Evolutionary conservation across 306 rosid genomes (phyloP).

Genomic region (Fagus sylvatica): DNA sequence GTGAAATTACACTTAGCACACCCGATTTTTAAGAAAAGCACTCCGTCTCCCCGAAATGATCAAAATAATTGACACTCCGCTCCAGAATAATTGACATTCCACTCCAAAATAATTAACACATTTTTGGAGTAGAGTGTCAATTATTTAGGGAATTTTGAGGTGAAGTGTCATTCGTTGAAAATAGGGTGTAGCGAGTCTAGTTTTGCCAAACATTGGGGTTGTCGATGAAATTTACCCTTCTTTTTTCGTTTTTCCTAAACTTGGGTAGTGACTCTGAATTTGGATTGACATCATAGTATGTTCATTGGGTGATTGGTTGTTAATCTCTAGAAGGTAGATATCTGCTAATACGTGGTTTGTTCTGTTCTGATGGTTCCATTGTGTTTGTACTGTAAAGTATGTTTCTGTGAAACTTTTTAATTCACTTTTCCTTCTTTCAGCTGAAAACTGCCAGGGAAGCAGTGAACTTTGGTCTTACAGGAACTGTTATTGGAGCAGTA

Average conservation of each 20-base stretch:
- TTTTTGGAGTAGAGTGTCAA: no score
- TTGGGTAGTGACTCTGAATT: background rate
- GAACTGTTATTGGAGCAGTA: slow-evolving; percentile 72
- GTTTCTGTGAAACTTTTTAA: slow-evolving; percentile 9
- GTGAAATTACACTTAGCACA: no score
- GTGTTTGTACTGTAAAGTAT: slow-evolving; percentile 20
- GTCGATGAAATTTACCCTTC: no score
- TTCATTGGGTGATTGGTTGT: background rate
- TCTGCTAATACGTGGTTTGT: background rate
- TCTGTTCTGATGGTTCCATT: background rate
- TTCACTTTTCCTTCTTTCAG: slow-evolving; percentile 38
- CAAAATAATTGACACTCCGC: no score
- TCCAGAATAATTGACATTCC: no score
- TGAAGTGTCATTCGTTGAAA: no score
- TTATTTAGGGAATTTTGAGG: no score
- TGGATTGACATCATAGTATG: background rate
- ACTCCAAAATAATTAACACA: no score
- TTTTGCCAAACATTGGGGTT: no score
- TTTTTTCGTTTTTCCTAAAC: background rate
- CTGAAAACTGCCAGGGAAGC: slow-evolving; percentile 79
- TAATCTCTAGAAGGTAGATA: background rate
- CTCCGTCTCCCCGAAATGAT: no score
- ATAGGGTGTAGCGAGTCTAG: no score
- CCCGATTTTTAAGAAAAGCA: no score
- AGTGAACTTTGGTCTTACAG: slow-evolving; percentile 51